Conservation (phyloP, 2,329 filamentous ascomycete genomes). For the Clathrospora elynae region DNA sequence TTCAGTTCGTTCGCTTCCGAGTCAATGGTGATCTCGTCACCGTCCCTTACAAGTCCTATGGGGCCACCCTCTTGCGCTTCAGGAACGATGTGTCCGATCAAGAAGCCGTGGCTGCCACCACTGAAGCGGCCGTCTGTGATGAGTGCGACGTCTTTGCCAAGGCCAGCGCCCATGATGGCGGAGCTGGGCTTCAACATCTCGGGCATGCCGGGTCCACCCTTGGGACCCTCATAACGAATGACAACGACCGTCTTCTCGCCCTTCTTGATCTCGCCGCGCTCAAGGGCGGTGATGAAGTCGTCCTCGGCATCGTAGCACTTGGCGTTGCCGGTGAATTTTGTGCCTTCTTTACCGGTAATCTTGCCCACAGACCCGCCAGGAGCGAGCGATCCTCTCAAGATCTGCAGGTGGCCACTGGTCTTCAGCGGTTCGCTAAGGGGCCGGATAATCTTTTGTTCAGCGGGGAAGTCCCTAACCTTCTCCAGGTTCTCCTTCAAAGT, state of each 20-base stretch:
- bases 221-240: slow-evolving; percentile 75
- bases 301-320: slow-evolving; percentile 74
- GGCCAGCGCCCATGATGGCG: slow-evolving; percentile 74
- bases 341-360: slow-evolving; percentile 77
- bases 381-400: slow-evolving; percentile 70
- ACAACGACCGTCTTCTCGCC: slow-evolving; percentile 78
- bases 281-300: slow-evolving; percentile 69
- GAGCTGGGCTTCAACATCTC: slow-evolving; percentile 76
- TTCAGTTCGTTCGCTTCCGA: slow-evolving; percentile 72
- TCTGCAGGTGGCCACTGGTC: slow-evolving; percentile 72
- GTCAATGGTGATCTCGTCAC: slow-evolving; percentile 81
- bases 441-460: slow-evolving; percentile 71
- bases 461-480: slow-evolving; percentile 66
- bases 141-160: slow-evolving; percentile 74
- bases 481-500: slow-evolving; percentile 57
- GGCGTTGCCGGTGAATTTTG: slow-evolving; percentile 69
- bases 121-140: slow-evolving; percentile 78
- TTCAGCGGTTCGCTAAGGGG: slow-evolving; percentile 73
- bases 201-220: slow-evolving; percentile 75
- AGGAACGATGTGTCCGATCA: slow-evolving; percentile 86
- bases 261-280: slow-evolving; percentile 71
- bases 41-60: slow-evolving; percentile 80
- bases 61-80: slow-evolving; percentile 86
- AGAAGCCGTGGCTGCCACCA: slow-evolving; percentile 82
- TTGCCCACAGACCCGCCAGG: slow-evolving; percentile 74